These are phyloP conservation scores for Whalleya microplaca DNA, from an alignment of 2,329 filamentous ascomycete species.

Conservation along the genomic window DNA sequence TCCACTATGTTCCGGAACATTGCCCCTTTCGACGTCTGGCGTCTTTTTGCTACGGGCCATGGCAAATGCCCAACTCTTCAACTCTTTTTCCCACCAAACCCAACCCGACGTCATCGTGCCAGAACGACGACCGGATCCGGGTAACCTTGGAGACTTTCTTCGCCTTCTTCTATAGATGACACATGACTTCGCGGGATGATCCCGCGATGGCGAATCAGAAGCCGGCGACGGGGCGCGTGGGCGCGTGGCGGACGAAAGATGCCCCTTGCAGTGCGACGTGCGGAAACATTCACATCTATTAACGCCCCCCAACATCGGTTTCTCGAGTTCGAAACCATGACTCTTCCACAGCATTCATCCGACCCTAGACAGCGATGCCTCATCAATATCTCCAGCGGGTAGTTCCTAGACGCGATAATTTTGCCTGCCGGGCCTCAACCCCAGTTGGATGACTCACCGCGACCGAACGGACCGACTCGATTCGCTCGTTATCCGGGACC, in stretches of 20 bases:
- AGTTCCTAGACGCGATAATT: too few species aligned
- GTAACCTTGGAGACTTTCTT: background rate
- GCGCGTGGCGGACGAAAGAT: slow-evolving; percentile 12
- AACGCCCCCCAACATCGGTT: slow-evolving; percentile 14
- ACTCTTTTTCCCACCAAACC: slow-evolving; percentile 3
- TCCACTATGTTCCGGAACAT: slow-evolving; percentile 36
- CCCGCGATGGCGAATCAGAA: slow-evolving; percentile 19
- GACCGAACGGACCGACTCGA: slow-evolving; percentile 1
- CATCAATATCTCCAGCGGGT: too few species aligned
- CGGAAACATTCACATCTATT: slow-evolving; percentile 10
- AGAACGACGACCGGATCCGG: slow-evolving; percentile 2
- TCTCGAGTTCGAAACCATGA: background rate
- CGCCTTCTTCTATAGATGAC: slow-evolving; percentile 5
- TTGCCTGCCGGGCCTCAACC: slow-evolving; percentile 3
- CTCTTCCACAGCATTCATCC: too few species aligned
- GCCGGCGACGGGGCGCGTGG: slow-evolving; percentile 14
- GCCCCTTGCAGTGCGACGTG: slow-evolving; percentile 8
- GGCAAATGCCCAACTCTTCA: slow-evolving; percentile 22
- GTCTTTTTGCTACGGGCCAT: slow-evolving; percentile 14
- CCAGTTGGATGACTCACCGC: slow-evolving; percentile 21
- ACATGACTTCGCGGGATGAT: slow-evolving; percentile 4
- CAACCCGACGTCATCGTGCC: slow-evolving; percentile 12
- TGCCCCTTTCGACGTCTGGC: slow-evolving; percentile 28
- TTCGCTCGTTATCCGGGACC: slow-evolving; percentile 14
- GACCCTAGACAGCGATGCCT: too few species aligned